Evolutionary conservation across 129 eudicot genomes (phyloP).

Genomic region (Pittosporum tobira): DNA sequence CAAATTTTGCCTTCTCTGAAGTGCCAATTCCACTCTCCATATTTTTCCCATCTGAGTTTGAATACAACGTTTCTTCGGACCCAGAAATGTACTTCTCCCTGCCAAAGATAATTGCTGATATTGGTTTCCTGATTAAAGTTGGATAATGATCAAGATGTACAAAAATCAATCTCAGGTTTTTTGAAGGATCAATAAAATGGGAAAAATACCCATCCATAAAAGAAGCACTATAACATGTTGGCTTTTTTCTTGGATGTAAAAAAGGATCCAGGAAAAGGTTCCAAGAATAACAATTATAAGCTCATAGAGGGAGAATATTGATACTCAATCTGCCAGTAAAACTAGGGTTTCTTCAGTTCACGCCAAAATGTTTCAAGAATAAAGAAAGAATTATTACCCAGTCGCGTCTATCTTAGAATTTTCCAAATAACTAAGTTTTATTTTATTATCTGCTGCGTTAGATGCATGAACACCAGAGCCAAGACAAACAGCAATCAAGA

Average conservation of each 20-base stretch:
- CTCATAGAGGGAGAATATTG: neutral
- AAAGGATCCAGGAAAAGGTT: neutral
- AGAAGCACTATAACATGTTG: neutral
- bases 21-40: constrained; percentile 35
- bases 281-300: neutral
- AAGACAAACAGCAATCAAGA: constrained; percentile 64
- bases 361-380: neutral
- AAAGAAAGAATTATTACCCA: constrained; percentile 31
- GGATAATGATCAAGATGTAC: neutral
- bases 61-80: constrained; percentile 17
- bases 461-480: constrained; percentile 72
- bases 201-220: neutral
- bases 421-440: constrained; percentile 34
- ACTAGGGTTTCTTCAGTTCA: neutral
- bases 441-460: constrained; percentile 57
- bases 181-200: neutral
- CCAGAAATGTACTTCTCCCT: constrained; percentile 23
- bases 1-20: constrained; percentile 49
- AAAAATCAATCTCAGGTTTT: neutral
- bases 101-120: constrained; percentile 15
- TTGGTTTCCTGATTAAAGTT: neutral
- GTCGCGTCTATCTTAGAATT: constrained; percentile 16
- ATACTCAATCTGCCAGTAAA: no score
- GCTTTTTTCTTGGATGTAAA: neutral
- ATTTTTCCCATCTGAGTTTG: constrained; percentile 24